These are phyloP conservation scores for Meyerozyma elateridarum DNA, from an alignment of 1,139 yeast species.

Conservation along the genomic window DNA sequence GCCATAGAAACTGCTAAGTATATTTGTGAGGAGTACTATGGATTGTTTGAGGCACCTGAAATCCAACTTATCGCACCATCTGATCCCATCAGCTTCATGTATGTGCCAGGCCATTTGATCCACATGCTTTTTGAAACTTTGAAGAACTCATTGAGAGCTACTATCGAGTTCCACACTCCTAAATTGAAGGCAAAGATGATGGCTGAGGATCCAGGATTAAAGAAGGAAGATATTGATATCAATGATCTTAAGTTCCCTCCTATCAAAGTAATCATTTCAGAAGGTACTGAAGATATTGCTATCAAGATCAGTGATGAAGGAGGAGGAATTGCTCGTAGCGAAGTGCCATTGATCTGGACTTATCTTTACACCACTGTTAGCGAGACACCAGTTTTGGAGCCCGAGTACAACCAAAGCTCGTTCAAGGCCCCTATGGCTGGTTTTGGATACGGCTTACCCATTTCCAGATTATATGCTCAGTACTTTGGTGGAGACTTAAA, in stretches of 20 bases:
- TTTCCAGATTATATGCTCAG: slow-evolving; percentile 78
- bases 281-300: slow-evolving; percentile 90
- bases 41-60: slow-evolving; percentile 75
- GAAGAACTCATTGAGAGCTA: slow-evolving; percentile 79
- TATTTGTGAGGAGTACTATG: slow-evolving; percentile 85
- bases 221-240: slow-evolving; percentile 42
- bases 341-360: slow-evolving; percentile 85
- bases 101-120: slow-evolving; percentile 84
- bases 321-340: slow-evolving; percentile 86
- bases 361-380: slow-evolving; percentile 86
- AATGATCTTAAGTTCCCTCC: slow-evolving; percentile 76
- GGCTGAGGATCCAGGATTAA: slow-evolving; percentile 39
- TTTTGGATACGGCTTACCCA: slow-evolving; percentile 87
- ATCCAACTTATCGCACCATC: slow-evolving; percentile 71
- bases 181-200: slow-evolving; percentile 34
- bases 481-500: slow-evolving; percentile 90
- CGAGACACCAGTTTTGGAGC: slow-evolving; percentile 64
- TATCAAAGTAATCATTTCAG: slow-evolving; percentile 82
- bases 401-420: slow-evolving; percentile 49
- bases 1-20: slow-evolving; percentile 85
- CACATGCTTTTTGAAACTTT: slow-evolving; percentile 85
- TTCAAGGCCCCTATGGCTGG: slow-evolving; percentile 94
- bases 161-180: slow-evolving; percentile 68
- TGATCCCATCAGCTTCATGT: slow-evolving; percentile 68
- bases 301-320: slow-evolving; percentile 91